Percentiles rank a stretch among this genome's conserved stretches.
phyloP scores from a whole-genome alignment of 306 rosid species.

The Pyrus bretschneideri region DNA sequence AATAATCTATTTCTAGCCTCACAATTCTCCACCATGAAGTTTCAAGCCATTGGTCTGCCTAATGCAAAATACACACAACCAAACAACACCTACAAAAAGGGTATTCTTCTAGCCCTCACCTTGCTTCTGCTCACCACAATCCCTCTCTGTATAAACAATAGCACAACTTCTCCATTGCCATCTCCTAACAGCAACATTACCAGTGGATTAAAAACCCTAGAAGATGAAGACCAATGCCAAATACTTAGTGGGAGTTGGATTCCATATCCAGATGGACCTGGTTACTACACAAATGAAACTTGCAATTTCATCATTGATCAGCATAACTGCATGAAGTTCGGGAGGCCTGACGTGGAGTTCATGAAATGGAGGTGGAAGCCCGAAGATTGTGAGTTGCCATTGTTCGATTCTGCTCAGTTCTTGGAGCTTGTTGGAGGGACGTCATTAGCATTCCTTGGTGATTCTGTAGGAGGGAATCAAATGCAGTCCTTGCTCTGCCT shows the following conservation, averaged over 20 bases:
- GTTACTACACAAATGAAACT: slow-evolving; percentile 55
- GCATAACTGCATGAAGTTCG: slow-evolving; percentile 78
- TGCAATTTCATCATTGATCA: slow-evolving; percentile 57
- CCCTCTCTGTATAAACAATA: slow-evolving; percentile 30
- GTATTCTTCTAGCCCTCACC: slow-evolving; percentile 14
- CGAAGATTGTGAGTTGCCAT: slow-evolving; percentile 64
- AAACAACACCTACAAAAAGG: slow-evolving; percentile 11
- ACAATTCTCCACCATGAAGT: slow-evolving; percentile 39
- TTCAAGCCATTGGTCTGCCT: slow-evolving; percentile 22
- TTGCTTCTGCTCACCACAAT: slow-evolving; percentile 20
- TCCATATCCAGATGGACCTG: slow-evolving; percentile 34
- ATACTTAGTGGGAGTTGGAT: slow-evolving; percentile 69
- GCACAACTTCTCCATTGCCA: slow-evolving; percentile 24
- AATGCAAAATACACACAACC: slow-evolving; percentile 34
- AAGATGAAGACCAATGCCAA: slow-evolving; percentile 33
- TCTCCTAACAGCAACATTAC: slow-evolving; percentile 7
- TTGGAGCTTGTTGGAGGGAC: slow-evolving; percentile 58
- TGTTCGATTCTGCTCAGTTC: slow-evolving; percentile 63
- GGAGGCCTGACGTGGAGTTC: slow-evolving; percentile 64
- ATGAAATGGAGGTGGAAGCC: slow-evolving; percentile 89
- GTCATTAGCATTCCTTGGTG: slow-evolving; percentile 81
- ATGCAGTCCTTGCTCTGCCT: slow-evolving; percentile 83
- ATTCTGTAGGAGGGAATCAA: slow-evolving; percentile 79
- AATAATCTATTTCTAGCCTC: slow-evolving; percentile 10
- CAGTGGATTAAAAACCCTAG: slow-evolving; percentile 6